Base-by-base conservation (phyloP, 2,329 filamentous ascomycete genomes). In the Ceratocystis albifundus region DNA sequence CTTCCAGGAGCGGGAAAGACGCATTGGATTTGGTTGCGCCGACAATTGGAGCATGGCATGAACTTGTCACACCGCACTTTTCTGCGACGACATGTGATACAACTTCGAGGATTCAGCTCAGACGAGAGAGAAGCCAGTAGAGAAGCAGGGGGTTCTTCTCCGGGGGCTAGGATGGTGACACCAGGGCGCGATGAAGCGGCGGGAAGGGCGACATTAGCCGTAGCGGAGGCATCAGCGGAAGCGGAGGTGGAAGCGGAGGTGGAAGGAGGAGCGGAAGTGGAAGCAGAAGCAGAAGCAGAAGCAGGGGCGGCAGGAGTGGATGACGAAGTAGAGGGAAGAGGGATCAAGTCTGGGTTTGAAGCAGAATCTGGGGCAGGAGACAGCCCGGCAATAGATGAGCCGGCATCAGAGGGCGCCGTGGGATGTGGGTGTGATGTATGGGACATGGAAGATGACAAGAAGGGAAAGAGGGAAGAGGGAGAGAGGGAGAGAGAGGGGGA, bases 31-130 rank as follows among this genome's bases (percentile, higher is more conserved):
- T 85, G 78, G 50, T 86, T 86, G 69, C 86, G 83, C 53, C 82
- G 82, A 74, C 88, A 91, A 74, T 91, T 90, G 71, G 84, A 84
- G 74, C 88, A 91, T 17, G 88, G 86, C 78, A 89, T 84, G 71
- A 83, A 80, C 77, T 90, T 90, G 77, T 91, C 87, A 79, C 88
- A 91, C 71, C 87, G 87, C 65, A 91, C 88, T 74, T 89, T 88
- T 69, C 85, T 78, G 57, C 79, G 77, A 10, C 79, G 76, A 69
- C 79, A 81, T 48, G 78, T 80, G 20, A 81, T 78, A 70, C 79
- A 80, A 69, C 78, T 80, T 68, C 79, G 75, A 36, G 79, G 79
- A 69, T 80, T 80, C 61, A 80, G 67, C 46, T 74, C 74, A 5
- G 75, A 57, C 61, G 63, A 62, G 44, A 59, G 64, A 45, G 64